Conservation (phyloP, 2,329 filamentous ascomycete species). For the Aspergillus melleus region DNA sequence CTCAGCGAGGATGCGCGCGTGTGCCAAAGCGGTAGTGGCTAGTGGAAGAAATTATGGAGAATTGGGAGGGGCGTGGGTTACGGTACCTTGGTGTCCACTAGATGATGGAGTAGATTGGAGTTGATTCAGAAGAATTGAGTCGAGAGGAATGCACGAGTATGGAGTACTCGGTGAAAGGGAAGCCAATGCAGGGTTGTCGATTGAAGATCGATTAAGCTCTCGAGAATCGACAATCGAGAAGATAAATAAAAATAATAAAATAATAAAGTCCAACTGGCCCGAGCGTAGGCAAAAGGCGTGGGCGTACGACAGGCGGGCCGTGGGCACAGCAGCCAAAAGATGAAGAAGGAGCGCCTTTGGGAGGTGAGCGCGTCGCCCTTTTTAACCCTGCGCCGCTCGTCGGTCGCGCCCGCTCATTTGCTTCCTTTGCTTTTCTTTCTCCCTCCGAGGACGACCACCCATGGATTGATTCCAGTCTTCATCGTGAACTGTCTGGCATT, state of each 20-base stretch:
- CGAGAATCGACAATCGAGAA: no score
- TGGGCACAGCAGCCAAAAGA: constrained; percentile 12
- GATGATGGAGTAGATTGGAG: no score
- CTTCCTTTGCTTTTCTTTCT: constrained; percentile 3
- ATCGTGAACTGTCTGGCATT: no score
- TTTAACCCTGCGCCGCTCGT: constrained; percentile 34
- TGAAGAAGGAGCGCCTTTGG: constrained; percentile 11
- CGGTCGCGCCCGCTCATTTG: constrained; percentile 14
- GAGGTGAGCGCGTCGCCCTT: constrained; percentile 28
- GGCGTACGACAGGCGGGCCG: not conserved
- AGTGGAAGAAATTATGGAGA: constrained; percentile 12
- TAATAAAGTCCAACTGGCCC: no score
- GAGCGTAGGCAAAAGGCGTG: not conserved
- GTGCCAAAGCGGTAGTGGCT: constrained; percentile 6
- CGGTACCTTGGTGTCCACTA: not conserved
- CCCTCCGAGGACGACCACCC: not conserved
- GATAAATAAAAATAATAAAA: no score
- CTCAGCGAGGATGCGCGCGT: constrained; percentile 17
- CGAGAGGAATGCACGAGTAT: no score
- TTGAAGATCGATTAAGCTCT: no score
- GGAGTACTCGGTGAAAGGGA: no score
- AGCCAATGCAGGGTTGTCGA: no score
- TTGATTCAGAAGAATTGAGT: no score
- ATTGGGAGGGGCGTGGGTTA: no score
- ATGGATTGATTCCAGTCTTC: no score